These are phyloP conservation scores for Flaveria bidentis DNA, from an alignment of 129 eudicot species.

Conservation along the genomic window DNA sequence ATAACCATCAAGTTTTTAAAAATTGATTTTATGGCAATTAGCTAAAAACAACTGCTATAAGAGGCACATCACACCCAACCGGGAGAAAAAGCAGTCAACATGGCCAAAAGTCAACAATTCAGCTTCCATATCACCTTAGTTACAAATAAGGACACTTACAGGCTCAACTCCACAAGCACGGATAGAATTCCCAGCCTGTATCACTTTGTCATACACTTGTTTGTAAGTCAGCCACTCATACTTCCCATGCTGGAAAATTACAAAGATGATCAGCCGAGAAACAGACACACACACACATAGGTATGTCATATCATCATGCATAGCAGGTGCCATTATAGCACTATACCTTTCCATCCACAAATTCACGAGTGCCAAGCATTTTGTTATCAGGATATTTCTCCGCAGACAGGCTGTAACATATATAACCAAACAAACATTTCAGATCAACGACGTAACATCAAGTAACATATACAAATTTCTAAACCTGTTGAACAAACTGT, in stretches of 20 bases:
- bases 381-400: slow-evolving; percentile 78
- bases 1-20: too few species aligned
- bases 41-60: not conserved
- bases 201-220: slow-evolving; percentile 73
- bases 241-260: slow-evolving; percentile 63
- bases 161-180: slow-evolving; percentile 76
- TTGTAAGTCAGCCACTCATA: slow-evolving; percentile 84
- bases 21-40: not conserved
- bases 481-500: not conserved
- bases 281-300: not conserved
- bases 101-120: not conserved
- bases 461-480: slow-evolving; percentile 1
- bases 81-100: not conserved
- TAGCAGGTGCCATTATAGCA: not conserved
- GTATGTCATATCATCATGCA: not conserved
- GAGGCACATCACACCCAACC: not conserved
- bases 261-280: not conserved
- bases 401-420: slow-evolving; percentile 62
- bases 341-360: slow-evolving; percentile 81
- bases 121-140: not conserved
- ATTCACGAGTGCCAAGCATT: slow-evolving; percentile 95
- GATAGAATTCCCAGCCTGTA: slow-evolving; percentile 66
- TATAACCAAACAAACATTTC: slow-evolving; percentile 15
- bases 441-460: not conserved
- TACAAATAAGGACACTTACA: slow-evolving; percentile 42